Base-by-base conservation (phyloP, 1,284 basidiomycete species). In the Rhodotorula sp. region DNA sequence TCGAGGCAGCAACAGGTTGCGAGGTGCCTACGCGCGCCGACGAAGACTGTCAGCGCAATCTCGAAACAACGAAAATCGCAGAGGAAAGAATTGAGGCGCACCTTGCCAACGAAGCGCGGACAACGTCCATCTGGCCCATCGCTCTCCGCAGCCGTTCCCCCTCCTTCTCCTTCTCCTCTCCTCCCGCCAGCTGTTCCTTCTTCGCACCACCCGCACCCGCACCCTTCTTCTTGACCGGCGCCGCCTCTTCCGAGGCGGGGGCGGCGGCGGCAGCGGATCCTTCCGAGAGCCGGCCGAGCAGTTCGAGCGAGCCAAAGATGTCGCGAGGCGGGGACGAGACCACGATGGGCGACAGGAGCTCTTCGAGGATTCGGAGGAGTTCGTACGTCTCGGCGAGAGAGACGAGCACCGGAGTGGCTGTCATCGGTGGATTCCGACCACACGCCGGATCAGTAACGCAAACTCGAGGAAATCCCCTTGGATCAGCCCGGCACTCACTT, bases 361-460 rank as follows among this genome's bases (percentile, higher is more conserved):
- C 82, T 67, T 84, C 82, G n/a, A 83, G 71, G 23, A 81, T 77
- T 3, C 82, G 78, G 66, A 84, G 78, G 28, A 84, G 79, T 67
- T 84, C 83, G 60, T 81, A 83, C 1, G 83, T 83, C 60, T 81
- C 81, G 19, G 79, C 70, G 3, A 81, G 75, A 3, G 78, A 70
- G 66, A 84, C 76, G 16, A 82, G 75, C 34, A 82, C 79, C 18
- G 81, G 81, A 23, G 77, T 64, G 63, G 81, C 83, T 83, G 75
- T 5, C 10, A 43, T 8, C 38, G 38, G 38, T 7, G 38, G 48
- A 38, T 49, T 34, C 34, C 34, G 58, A 7, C 2, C 1, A 38
- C 28, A 28, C 28, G 28, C 28, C 28, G 28, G 28, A 34, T 14
- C 16, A 34, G 34, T n/a, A 19, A 45, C n/a, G 26, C 0, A 28